These are phyloP conservation scores for Penicillium corylophilum DNA, from an alignment of 2,329 filamentous ascomycete genomes.

Conservation along the genomic window DNA sequence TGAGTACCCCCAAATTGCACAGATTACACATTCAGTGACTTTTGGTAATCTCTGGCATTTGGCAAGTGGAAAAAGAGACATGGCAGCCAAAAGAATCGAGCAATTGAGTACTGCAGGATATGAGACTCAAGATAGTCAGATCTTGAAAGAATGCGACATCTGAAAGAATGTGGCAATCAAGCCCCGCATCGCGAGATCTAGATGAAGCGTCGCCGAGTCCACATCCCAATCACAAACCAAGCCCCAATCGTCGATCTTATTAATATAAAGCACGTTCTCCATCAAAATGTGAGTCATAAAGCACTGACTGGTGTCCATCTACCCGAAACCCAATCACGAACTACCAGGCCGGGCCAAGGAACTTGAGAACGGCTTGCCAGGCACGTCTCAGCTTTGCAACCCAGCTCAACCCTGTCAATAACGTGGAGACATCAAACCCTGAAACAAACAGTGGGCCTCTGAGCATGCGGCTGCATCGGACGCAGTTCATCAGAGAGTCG, in stretches of 20 bases:
- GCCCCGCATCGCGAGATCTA: no score
- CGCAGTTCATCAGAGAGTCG: background rate
- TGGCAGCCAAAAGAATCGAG: no score
- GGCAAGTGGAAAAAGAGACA: no score
- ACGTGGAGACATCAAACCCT: background rate
- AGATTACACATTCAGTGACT: no score
- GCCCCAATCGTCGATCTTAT: no score
- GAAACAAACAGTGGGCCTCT: slow-evolving; percentile 1
- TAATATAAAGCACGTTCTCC: background rate
- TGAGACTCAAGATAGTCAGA: no score
- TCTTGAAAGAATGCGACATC: no score
- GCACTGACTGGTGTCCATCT: background rate
- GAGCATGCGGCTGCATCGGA: background rate
- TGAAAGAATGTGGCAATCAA: no score
- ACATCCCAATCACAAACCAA: no score
- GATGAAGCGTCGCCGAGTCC: no score
- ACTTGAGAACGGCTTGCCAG: background rate
- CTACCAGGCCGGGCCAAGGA: background rate
- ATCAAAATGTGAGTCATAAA: background rate
- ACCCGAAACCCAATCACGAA: background rate
- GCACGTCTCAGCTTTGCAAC: background rate
- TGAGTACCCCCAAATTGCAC: no score
- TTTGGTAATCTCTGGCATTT: background rate
- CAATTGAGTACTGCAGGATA: no score
- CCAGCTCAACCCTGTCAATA: background rate